phyloP scores from a whole-genome alignment of 2,329 filamentous ascomycete genomes.

The Cytospora mali region DNA sequence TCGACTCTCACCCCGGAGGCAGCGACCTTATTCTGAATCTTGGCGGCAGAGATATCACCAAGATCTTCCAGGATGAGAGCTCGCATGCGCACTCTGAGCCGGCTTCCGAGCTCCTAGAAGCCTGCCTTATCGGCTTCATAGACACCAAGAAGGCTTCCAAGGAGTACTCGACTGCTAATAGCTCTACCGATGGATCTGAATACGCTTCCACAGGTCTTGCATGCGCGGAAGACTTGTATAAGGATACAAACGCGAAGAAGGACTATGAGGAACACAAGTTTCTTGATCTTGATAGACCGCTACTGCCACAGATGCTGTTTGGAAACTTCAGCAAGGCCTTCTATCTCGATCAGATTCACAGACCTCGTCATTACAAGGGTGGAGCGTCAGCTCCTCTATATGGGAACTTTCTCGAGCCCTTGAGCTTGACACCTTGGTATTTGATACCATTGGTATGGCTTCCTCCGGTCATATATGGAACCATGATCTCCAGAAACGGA shows the following conservation, averaged over 20 bases:
- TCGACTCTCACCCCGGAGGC: constrained; percentile 37
- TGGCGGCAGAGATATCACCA: constrained; percentile 60
- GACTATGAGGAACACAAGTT: constrained; percentile 81
- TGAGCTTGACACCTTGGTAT: constrained; percentile 89
- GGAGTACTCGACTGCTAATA: constrained; percentile 36
- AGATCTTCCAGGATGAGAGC: constrained; percentile 74
- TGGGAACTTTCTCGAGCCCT: constrained; percentile 87
- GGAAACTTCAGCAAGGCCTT: constrained; percentile 85
- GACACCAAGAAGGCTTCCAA: constrained; percentile 57
- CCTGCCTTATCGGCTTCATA: constrained; percentile 79
- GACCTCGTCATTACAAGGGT: constrained; percentile 86
- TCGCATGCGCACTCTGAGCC: constrained; percentile 83
- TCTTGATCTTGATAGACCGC: constrained; percentile 76
- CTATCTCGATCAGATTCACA: constrained; percentile 88
- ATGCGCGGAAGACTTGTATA: constrained; percentile 75
- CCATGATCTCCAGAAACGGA: constrained; percentile 62
- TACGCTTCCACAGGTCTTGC: constrained; percentile 77
- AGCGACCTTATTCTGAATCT: constrained; percentile 34
- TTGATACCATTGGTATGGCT: constrained; percentile 79
- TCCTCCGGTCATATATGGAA: constrained; percentile 71
- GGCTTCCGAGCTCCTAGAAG: constrained; percentile 86
- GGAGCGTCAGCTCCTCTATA: constrained; percentile 86
- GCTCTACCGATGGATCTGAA: constrained; percentile 36
- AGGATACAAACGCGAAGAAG: constrained; percentile 70
- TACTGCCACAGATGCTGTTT: constrained; percentile 81